Conservation (phyloP, 257 asterid genomes). For the Forsythia suspensa region DNA sequence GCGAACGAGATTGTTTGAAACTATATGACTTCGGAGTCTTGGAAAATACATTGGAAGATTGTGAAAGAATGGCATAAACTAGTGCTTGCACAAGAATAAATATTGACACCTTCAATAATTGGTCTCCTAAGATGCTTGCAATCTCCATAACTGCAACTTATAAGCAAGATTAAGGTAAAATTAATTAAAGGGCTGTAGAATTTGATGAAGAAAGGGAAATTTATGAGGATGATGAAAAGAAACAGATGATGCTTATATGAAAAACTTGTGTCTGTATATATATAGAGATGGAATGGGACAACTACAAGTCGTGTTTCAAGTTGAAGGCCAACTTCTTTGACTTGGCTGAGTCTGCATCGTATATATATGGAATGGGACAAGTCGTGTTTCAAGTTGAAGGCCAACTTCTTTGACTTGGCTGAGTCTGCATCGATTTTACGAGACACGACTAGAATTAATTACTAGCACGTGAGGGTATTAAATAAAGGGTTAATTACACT, state of each 20-base stretch:
- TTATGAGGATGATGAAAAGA: background rate
- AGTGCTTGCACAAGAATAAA: conserved; percentile 65
- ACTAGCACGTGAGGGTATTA: too few relatives aligned
- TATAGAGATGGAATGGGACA: background rate
- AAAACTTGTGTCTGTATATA: background rate
- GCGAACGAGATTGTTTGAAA: conserved; percentile 56
- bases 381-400: background rate
- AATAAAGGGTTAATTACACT: too few relatives aligned
- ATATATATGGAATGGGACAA: background rate
- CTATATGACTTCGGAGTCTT: conserved; percentile 48
- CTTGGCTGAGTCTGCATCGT: background rate
- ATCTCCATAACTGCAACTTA: conserved; percentile 28
- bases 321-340: conserved; percentile 4
- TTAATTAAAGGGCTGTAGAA: background rate
- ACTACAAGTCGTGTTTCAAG: background rate
- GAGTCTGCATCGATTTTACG: background rate
- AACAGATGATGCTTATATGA: background rate
- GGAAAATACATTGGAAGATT: conserved; percentile 68
- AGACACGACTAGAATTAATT: too few relatives aligned
- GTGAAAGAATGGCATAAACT: conserved; percentile 58
- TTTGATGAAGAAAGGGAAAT: background rate
- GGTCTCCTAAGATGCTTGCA: conserved; percentile 25
- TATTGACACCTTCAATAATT: conserved; percentile 49
- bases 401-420: conserved; percentile 5
- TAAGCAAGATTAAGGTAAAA: background rate